Evolutionary conservation across 371 early-diverging fungal species (phyloP).

Genomic region (Mortierella sp.): DNA sequence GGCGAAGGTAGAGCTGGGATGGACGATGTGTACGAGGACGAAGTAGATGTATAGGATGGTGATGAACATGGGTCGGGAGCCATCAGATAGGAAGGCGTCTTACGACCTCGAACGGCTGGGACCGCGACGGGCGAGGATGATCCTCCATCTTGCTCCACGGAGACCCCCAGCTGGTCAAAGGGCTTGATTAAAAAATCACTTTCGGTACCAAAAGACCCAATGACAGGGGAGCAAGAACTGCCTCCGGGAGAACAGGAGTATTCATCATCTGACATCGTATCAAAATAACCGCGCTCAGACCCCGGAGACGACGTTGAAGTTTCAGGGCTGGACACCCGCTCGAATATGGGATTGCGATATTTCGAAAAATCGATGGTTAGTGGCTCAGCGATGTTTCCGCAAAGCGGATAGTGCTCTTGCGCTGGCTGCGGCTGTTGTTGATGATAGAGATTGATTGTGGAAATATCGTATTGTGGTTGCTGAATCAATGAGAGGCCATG

Average conservation of each 20-base stretch:
- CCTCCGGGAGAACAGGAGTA: not conserved
- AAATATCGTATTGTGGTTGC: not conserved
- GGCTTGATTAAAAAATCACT: not conserved
- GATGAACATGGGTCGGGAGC: not conserved
- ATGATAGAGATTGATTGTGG: not conserved
- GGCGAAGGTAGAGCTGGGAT: not conserved
- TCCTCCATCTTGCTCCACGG: not conserved
- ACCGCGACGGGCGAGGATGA: not conserved
- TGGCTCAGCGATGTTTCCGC: not conserved
- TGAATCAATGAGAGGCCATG: not conserved
- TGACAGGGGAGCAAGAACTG: not conserved
- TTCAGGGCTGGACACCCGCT: conserved; percentile 1
- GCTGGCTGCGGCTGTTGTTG: not conserved
- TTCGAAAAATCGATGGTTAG: not conserved
- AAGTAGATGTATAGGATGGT: not conserved
- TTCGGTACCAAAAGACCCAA: no score
- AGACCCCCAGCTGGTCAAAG: not conserved
- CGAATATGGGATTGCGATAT: not conserved
- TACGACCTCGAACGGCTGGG: not conserved
- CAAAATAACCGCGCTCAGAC: conserved; percentile 13
- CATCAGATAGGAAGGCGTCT: not conserved
- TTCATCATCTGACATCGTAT: not conserved
- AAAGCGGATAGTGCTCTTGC: not conserved
- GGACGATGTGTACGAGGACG: not conserved
- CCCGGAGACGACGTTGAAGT: not conserved